Conservation (phyloP, 2,329 filamentous ascomycete species). For the Pseudogymnoascus pannorum region DNA sequence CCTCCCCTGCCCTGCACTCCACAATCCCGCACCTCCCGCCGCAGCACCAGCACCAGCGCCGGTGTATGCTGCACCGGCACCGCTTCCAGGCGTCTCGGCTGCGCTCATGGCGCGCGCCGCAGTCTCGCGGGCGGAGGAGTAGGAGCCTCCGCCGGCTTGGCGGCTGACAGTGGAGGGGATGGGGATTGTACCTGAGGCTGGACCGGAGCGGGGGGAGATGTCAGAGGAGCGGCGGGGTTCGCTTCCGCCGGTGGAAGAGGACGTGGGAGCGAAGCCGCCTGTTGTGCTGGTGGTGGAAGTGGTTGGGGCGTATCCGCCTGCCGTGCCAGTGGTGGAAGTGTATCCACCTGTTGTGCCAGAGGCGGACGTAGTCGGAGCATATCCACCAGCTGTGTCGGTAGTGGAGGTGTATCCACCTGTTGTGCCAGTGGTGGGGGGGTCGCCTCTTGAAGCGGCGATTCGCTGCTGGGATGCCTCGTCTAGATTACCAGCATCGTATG, state of each 20-base stretch:
- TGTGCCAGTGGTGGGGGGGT: background rate
- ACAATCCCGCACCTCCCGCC: background rate
- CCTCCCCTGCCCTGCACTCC: background rate
- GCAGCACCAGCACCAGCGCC: background rate
- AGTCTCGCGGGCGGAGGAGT: background rate
- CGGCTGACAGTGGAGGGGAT: constrained; percentile 19
- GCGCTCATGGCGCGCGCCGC: background rate
- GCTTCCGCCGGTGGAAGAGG: constrained; percentile 11
- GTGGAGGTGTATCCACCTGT: background rate
- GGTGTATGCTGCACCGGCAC: background rate
- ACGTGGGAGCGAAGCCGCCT: constrained; percentile 12
- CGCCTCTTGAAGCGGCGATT: background rate
- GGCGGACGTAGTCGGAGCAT: too few species aligned
- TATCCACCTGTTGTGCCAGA: constrained; percentile 17
- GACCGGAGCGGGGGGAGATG: constrained; percentile 11
- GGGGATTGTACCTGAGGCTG: constrained; percentile 13
- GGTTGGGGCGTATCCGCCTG: constrained; percentile 7
- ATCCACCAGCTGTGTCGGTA: constrained; percentile 13
- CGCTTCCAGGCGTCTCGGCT: background rate
- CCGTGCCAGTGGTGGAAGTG: constrained; percentile 19
- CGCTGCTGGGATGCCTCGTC: background rate
- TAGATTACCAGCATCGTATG: constrained; percentile 74
- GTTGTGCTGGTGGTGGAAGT: constrained; percentile 14
- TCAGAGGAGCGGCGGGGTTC: background rate
- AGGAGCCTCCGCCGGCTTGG: constrained; percentile 18